Conservation (phyloP, 805 yeast species). For the Debaryomyces hansenii region DNA sequence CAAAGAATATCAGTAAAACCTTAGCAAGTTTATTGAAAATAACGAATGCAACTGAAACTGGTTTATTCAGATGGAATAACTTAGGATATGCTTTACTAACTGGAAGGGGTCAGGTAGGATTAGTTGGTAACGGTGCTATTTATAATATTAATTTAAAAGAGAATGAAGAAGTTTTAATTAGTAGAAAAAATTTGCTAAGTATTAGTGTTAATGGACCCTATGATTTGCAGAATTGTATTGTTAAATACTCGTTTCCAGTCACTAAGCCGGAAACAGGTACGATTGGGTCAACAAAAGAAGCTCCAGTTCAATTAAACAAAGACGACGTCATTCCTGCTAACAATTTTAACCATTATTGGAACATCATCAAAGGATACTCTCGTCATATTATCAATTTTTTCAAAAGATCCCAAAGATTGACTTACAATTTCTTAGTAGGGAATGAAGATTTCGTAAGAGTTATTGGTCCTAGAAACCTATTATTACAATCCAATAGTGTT, state of each 20-base stretch:
- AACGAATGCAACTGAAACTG: constrained; percentile 33
- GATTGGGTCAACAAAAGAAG: neutral
- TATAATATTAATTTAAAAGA: constrained; percentile 46
- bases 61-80: constrained; percentile 34
- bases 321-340: neutral
- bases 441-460: constrained; percentile 49
- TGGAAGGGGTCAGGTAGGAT: constrained; percentile 58
- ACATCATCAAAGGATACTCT: neutral
- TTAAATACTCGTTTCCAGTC: constrained; percentile 21
- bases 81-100: constrained; percentile 48
- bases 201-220: constrained; percentile 48
- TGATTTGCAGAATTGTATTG: constrained; percentile 44
- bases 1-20: constrained; percentile 36
- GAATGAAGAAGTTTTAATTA: constrained; percentile 50
- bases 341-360: neutral
- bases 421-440: constrained; percentile 15
- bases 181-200: constrained; percentile 48
- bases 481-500: constrained; percentile 46
- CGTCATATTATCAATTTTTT: neutral
- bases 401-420: neutral
- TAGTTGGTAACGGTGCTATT: constrained; percentile 56
- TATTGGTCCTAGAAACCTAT: constrained; percentile 53
- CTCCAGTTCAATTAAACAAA: neutral
- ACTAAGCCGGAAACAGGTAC: neutral
- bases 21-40: constrained; percentile 24